phyloP scores from a whole-genome alignment of 805 yeast species.

The Cyberlindnera euphorbiiphila region DNA sequence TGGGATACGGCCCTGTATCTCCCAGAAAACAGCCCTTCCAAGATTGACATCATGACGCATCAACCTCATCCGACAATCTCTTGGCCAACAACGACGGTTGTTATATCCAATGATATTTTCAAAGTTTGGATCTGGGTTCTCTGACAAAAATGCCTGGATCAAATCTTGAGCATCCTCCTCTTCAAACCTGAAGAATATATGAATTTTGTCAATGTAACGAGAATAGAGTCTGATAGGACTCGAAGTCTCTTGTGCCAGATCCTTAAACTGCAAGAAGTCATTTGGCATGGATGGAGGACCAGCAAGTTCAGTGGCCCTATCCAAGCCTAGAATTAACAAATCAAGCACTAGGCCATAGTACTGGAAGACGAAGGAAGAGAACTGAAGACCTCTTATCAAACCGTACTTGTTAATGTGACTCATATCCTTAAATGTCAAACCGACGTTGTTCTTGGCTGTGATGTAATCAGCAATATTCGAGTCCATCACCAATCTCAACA shows the following conservation, averaged over 20 bases:
- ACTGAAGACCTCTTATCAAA: slow-evolving; percentile 81
- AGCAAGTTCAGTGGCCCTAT: slow-evolving; percentile 83
- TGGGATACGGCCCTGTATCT: slow-evolving; percentile 76
- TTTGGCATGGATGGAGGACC: slow-evolving; percentile 72
- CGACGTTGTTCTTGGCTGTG: slow-evolving; percentile 84
- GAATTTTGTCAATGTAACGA: slow-evolving; percentile 79
- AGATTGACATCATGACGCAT: slow-evolving; percentile 88
- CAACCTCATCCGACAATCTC: slow-evolving; percentile 84
- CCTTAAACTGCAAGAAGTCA: slow-evolving; percentile 70
- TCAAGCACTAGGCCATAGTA: slow-evolving; percentile 86
- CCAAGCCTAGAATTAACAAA: slow-evolving; percentile 75
- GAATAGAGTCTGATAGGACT: slow-evolving; percentile 80
- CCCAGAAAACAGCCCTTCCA: slow-evolving; percentile 93
- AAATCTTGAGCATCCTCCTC: slow-evolving; percentile 72
- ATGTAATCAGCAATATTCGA: slow-evolving; percentile 92
- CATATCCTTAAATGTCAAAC: slow-evolving; percentile 89
- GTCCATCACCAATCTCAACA: slow-evolving; percentile 77
- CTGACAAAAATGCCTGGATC: slow-evolving; percentile 69
- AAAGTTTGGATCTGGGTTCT: slow-evolving; percentile 90
- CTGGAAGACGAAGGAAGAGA: slow-evolving; percentile 85
- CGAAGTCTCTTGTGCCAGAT: slow-evolving; percentile 50
- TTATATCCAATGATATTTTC: slow-evolving; percentile 83
- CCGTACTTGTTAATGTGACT: slow-evolving; percentile 88
- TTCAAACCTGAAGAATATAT: slow-evolving; percentile 71
- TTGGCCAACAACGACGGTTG: slow-evolving; percentile 92